These are phyloP conservation scores for Saprolegnia diclina DNA, from an alignment of 352 stramenopile genomes.

Conservation along the genomic window DNA sequence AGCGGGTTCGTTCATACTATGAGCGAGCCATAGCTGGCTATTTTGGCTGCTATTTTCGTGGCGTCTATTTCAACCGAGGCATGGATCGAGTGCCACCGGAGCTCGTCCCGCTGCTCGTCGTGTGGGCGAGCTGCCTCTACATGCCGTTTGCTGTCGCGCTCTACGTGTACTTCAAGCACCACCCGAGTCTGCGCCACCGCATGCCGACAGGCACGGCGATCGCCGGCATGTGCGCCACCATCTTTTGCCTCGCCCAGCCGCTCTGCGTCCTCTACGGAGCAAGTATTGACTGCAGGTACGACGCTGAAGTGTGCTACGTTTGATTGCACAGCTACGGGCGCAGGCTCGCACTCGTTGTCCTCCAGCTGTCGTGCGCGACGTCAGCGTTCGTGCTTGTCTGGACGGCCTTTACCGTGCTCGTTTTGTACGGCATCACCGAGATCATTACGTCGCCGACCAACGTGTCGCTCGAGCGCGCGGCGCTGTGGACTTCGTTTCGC, in stretches of 20 bases:
- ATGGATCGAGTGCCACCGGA: background rate
- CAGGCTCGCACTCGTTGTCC: constrained; percentile 12
- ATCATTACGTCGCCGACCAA: constrained; percentile 18
- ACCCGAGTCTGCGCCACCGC: constrained; percentile 12
- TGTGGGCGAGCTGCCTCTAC: constrained; percentile 18
- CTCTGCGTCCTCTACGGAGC: constrained; percentile 5
- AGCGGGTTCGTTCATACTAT: too few species aligned
- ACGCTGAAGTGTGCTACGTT: background rate
- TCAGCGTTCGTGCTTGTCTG: constrained; percentile 12
- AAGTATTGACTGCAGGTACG: background rate
- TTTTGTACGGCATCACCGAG: constrained; percentile 25
- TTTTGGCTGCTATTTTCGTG: too few species aligned
- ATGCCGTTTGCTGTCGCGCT: constrained; percentile 21
- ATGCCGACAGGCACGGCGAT: constrained; percentile 20
- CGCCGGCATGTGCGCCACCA: constrained; percentile 3
- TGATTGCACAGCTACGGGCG: background rate
- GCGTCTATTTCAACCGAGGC: too few species aligned
- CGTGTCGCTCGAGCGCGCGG: constrained; percentile 17
- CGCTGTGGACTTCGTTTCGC: constrained; percentile 24
- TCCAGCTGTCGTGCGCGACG: constrained; percentile 5
- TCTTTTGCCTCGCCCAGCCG: constrained; percentile 23
- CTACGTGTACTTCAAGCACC: constrained; percentile 1
- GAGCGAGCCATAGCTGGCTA: too few species aligned
- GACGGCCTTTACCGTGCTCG: constrained; percentile 23
- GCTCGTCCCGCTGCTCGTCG: constrained; percentile 9